Evolutionary conservation across 495 filamentous ascomycete genomes (phyloP).

Genomic region (Neurospora sp.): DNA sequence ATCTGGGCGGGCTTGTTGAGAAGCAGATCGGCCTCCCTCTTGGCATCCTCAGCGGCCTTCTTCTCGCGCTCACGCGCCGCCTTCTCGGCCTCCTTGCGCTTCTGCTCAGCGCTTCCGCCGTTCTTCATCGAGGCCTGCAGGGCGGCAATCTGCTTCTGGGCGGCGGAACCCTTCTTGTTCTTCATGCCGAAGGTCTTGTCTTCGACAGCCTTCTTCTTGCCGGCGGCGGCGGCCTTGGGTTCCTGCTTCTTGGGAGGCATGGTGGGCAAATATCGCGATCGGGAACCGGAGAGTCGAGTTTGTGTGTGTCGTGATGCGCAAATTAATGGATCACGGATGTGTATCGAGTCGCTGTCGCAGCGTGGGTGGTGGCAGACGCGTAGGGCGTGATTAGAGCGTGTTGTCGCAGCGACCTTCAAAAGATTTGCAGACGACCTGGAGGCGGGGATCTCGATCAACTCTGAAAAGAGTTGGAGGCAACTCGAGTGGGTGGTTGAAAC

Average conservation of each 20-base stretch:
- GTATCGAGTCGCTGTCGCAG: background rate
- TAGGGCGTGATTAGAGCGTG: background rate
- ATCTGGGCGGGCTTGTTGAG: slow-evolving; percentile 91
- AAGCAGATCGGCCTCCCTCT: slow-evolving; percentile 65
- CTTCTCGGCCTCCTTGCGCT: slow-evolving; percentile 84
- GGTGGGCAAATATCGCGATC: slow-evolving; percentile 24
- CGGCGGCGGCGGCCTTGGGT: slow-evolving; percentile 33
- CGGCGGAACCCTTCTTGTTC: slow-evolving; percentile 92
- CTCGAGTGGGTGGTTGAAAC: background rate
- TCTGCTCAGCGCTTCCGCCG: slow-evolving; percentile 72
- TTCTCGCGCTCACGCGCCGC: slow-evolving; percentile 72
- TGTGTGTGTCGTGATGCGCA: background rate
- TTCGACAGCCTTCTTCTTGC: slow-evolving; percentile 57
- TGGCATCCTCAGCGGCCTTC: slow-evolving; percentile 67
- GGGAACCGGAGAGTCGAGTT: background rate
- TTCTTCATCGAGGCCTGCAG: slow-evolving; percentile 59
- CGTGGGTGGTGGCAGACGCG: background rate
- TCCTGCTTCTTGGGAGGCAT: slow-evolving; percentile 90
- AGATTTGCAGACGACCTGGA: background rate
- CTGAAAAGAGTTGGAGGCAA: background rate
- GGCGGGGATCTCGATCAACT: background rate
- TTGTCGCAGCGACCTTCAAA: background rate
- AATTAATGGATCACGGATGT: background rate
- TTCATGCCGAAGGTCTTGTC: slow-evolving; percentile 99
- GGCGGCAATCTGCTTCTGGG: slow-evolving; percentile 80